A percentile compares a stretch with the other conserved stretches of the same genome.
phyloP scores from a whole-genome alignment of 108 stramenopile species.

The Epithemia pelagica region DNA sequence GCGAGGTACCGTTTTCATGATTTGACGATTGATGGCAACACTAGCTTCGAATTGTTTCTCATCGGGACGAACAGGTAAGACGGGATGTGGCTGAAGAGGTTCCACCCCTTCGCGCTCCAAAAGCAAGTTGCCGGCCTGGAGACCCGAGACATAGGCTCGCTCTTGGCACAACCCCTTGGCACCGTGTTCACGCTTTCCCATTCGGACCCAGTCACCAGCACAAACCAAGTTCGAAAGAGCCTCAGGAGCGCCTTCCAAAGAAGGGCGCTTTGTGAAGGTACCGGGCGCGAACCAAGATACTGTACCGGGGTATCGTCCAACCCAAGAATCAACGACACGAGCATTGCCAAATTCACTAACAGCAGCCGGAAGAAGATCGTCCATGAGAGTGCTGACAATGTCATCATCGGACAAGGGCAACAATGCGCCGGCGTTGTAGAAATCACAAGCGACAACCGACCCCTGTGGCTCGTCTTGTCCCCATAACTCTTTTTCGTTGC shows the following conservation, averaged over 20 bases:
- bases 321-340: constrained; percentile 81
- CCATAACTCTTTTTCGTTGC: constrained; percentile 57
- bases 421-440: constrained; percentile 88
- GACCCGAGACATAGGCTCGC: constrained; percentile 82
- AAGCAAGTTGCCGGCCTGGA: constrained; percentile 78
- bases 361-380: constrained; percentile 71
- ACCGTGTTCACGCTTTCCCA: constrained; percentile 89
- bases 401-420: constrained; percentile 77
- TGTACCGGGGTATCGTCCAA: constrained; percentile 76
- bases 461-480: constrained; percentile 53
- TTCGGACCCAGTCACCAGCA: constrained; percentile 90
- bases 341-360: constrained; percentile 74
- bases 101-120: constrained; percentile 26
- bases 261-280: constrained; percentile 68
- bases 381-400: constrained; percentile 63
- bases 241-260: constrained; percentile 54
- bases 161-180: constrained; percentile 93
- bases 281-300: constrained; percentile 90
- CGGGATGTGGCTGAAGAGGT: constrained; percentile 26
- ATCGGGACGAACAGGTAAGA: constrained; percentile 86
- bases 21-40: constrained; percentile 57
- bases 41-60: constrained; percentile 69
- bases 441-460: constrained; percentile 83
- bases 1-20: constrained; percentile 67
- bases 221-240: constrained; percentile 66